These are phyloP conservation scores for Fusarium sp. DNA, from an alignment of 2,329 filamentous ascomycete genomes.

Conservation along the genomic window DNA sequence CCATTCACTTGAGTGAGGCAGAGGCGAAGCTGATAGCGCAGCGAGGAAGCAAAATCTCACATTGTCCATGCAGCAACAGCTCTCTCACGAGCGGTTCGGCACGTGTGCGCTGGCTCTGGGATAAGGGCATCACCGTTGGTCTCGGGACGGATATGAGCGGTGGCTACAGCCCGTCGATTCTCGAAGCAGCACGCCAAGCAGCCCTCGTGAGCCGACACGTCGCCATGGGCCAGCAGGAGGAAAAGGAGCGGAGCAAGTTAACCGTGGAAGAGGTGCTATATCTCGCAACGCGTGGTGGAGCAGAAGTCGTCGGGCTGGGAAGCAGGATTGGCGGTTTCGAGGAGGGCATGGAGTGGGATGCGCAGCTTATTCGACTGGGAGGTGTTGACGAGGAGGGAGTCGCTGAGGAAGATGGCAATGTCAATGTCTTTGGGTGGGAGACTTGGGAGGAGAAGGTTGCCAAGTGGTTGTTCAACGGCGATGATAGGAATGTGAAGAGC, in stretches of 20 bases:
- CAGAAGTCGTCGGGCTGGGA: constrained; percentile 80
- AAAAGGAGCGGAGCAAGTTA: constrained; percentile 70
- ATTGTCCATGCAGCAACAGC: constrained; percentile 90
- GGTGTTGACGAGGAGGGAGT: constrained; percentile 58
- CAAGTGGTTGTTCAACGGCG: constrained; percentile 95
- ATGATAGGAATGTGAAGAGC: constrained; percentile 87
- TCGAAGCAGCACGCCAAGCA: constrained; percentile 87
- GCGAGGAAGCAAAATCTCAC: constrained; percentile 76
- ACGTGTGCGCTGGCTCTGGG: constrained; percentile 78
- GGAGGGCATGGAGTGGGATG: constrained; percentile 90
- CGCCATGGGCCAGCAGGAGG: constrained; percentile 63
- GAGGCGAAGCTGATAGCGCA: constrained; percentile 75
- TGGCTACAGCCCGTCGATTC: constrained; percentile 83
- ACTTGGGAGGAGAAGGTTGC: constrained; percentile 86
- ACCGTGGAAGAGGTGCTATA: constrained; percentile 89
- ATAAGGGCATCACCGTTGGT: constrained; percentile 81
- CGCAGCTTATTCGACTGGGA: constrained; percentile 80
- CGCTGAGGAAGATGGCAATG: constrained; percentile 66
- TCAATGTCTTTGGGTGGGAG: constrained; percentile 94
- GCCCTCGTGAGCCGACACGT: constrained; percentile 81
- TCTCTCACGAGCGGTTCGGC: constrained; percentile 84
- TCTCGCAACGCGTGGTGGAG: constrained; percentile 89
- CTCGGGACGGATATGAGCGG: constrained; percentile 93
- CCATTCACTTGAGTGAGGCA: constrained; percentile 76
- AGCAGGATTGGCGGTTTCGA: constrained; percentile 83